A percentile compares a stretch with the other conserved stretches of the same genome.
Conservation (phyloP, 179 eudicot genomes). For the Pouteria campechiana region DNA sequence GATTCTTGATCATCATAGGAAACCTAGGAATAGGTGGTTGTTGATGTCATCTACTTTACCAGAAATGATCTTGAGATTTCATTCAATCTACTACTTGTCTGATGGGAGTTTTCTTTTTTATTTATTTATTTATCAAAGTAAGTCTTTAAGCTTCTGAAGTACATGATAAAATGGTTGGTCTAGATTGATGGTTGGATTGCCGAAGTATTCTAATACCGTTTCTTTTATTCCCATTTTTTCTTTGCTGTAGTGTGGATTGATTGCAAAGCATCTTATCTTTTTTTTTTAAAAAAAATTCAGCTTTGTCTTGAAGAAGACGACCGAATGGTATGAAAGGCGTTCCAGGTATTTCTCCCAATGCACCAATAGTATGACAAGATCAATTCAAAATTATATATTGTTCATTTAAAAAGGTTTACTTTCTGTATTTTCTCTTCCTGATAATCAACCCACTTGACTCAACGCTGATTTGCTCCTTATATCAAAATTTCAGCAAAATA, state of each 20-base stretch:
- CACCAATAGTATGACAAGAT: not conserved
- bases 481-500: constrained; percentile 67
- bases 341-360: constrained; percentile 42
- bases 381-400: not conserved
- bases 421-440: not conserved
- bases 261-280: constrained; percentile 6
- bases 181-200: too few relatives aligned
- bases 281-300: too few relatives aligned
- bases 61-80: too few relatives aligned
- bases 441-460: not conserved
- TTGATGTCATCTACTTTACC: too few relatives aligned
- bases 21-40: too few relatives aligned
- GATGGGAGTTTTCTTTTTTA: too few relatives aligned
- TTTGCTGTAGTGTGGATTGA: not conserved
- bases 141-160: too few relatives aligned
- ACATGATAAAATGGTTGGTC: too few relatives aligned
- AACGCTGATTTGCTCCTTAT: not conserved
- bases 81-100: too few relatives aligned
- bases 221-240: not conserved
- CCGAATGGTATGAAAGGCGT: constrained; percentile 71
- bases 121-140: too few relatives aligned
- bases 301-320: constrained; percentile 56
- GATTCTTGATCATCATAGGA: too few relatives aligned
- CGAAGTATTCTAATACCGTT: not conserved
- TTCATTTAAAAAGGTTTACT: too few relatives aligned